Base-by-base conservation (phyloP, 176 grass and related monocot species). In the Panicum miliaceum region DNA sequence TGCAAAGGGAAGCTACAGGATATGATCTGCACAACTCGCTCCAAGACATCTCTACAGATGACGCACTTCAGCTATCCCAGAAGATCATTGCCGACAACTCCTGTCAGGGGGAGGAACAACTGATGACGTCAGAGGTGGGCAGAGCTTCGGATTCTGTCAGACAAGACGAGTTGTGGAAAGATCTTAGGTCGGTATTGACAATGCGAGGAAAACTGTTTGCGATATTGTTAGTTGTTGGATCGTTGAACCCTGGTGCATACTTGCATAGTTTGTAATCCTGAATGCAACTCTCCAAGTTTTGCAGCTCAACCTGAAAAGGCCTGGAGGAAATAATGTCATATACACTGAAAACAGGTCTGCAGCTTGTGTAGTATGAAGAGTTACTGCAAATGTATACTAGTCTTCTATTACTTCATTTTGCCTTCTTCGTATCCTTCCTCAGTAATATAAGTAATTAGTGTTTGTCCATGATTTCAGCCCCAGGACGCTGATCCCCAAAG, bases 61-160 rank as follows among this genome's bases (percentile, higher is more conserved):
- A 40, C 73, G 92, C 92, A 6, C 47, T 88, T 26, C 63, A 43
- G 68, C 76, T 88, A 75, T 86, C 80, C 67, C 72, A 79, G 46
- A 27, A 66, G 38, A 82, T 61, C 64, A 89, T 81, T 50, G 0
- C 71, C 19, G 62, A 87, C 75, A 57, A 80, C 53, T 32, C 84
- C 79, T 65, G 15, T 70, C 43, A 48, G 56, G 29, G 78, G 80
- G 83, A 62, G 27, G 70, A 84, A 27, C 48, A 11, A 40, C 38
- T 40, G 38, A 40, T 40, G 38, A 40, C 38, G 6, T 40, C 38
- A 40, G 38, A 40, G 38, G 3, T n/a, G 38, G 38, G 6, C 38
- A 40, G 38, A 40, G 38, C 38, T 40, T 4, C 6, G 38, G 38
- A 40, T 40, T 40, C 38, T 40, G 38, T 40, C 38, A 40, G 38